Evolutionary conservation across 495 filamentous ascomycete genomes (phyloP).

Genomic region (Amphirosellinia nigrospora): DNA sequence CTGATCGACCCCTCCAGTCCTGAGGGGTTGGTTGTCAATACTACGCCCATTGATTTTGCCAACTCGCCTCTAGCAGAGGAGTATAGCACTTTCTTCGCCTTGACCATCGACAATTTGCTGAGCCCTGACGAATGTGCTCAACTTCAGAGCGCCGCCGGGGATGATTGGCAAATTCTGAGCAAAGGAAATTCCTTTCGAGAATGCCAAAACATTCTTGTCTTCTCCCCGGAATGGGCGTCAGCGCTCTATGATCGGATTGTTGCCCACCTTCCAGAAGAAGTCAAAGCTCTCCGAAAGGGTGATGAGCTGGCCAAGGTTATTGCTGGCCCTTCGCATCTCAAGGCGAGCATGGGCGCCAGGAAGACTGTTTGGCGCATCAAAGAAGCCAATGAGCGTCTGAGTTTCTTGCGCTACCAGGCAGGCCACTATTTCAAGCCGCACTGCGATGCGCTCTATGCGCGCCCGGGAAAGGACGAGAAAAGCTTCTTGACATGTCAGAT

Average conservation of each 20-base stretch:
- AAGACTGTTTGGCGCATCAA: slow-evolving; percentile 57
- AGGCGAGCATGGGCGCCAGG: slow-evolving; percentile 34
- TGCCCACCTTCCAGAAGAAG: slow-evolving; percentile 65
- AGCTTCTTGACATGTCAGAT: slow-evolving; percentile 69
- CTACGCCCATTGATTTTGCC: slow-evolving; percentile 56
- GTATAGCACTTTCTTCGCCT: slow-evolving; percentile 62
- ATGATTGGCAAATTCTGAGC: slow-evolving; percentile 35
- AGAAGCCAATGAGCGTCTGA: slow-evolving; percentile 75
- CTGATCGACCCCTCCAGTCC: slow-evolving; percentile 26
- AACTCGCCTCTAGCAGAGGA: slow-evolving; percentile 56
- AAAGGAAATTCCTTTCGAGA: slow-evolving; percentile 46
- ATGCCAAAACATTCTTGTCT: slow-evolving; percentile 68
- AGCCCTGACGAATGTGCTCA: slow-evolving; percentile 64
- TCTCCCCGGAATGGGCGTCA: slow-evolving; percentile 62
- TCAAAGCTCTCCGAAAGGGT: slow-evolving; percentile 35
- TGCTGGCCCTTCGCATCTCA: slow-evolving; percentile 34
- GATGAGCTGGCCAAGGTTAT: slow-evolving; percentile 62
- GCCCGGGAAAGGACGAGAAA: slow-evolving; percentile 57
- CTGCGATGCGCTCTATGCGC: slow-evolving; percentile 70
- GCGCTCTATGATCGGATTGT: slow-evolving; percentile 74
- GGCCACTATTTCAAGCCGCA: slow-evolving; percentile 83
- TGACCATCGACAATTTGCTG: slow-evolving; percentile 69
- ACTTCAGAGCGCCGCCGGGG: slow-evolving; percentile 57
- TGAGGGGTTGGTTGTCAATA: slow-evolving; percentile 22
- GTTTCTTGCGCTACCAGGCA: slow-evolving; percentile 78